A percentile compares a stretch with the other conserved stretches of the same genome.
Conservation (phyloP, 495 filamentous ascomycete species). For the Tricharina praecox region DNA sequence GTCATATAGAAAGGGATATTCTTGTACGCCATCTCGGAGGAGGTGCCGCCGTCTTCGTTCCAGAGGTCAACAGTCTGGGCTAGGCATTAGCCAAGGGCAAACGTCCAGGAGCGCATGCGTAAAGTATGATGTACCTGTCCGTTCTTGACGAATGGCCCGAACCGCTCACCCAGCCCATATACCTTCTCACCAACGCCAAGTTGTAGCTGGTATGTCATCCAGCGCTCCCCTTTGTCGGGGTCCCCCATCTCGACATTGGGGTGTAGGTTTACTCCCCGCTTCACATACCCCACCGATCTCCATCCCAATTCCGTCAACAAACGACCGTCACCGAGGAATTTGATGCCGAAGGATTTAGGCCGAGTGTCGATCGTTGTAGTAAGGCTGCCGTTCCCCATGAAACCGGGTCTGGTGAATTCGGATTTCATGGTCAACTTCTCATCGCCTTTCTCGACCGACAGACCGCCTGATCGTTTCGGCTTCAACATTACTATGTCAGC, state of each 20-base stretch:
- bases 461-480: too few species aligned
- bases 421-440: constrained; percentile 11
- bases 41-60: constrained; percentile 45
- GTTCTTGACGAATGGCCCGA: constrained; percentile 39
- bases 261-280: constrained; percentile 30
- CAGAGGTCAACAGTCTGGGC: not conserved
- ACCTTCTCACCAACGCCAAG: constrained; percentile 39
- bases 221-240: constrained; percentile 31
- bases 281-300: constrained; percentile 33
- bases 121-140: constrained; percentile 32
- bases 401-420: not conserved
- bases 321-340: constrained; percentile 9
- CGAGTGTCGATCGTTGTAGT: constrained; percentile 9
- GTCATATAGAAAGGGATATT: constrained; percentile 57
- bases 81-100: not conserved
- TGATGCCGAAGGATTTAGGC: constrained; percentile 16
- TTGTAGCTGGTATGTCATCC: constrained; percentile 31
- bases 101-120: too few species aligned
- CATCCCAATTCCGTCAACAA: constrained; percentile 20
- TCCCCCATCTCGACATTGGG: constrained; percentile 30
- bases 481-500: too few species aligned
- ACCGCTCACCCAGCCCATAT: constrained; percentile 42
- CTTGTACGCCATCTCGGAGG: constrained; percentile 55
- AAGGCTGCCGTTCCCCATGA: constrained; percentile 7
- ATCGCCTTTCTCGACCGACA: constrained; percentile 4